Evolutionary conservation across 2,329 filamentous ascomycete genomes (phyloP).

Genomic region (Lasiodiplodia theobromae): DNA sequence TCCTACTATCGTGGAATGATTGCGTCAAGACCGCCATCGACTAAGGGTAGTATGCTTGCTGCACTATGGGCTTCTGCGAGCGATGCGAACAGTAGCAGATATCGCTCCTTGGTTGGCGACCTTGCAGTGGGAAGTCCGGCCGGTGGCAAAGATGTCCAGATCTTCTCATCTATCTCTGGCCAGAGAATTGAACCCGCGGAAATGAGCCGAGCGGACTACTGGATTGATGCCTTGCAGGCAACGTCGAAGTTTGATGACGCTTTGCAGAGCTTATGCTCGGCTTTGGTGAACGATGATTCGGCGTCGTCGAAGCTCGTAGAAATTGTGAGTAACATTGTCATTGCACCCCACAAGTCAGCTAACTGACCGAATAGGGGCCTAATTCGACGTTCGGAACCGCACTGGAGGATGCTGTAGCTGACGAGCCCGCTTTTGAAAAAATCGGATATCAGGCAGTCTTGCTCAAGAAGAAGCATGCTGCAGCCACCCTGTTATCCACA

Average conservation of each 20-base stretch:
- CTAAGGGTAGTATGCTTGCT: constrained; percentile 36
- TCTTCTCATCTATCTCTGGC: constrained; percentile 18
- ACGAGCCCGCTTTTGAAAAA: constrained; percentile 21
- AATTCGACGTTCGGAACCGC: constrained; percentile 36
- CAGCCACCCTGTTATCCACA: constrained; percentile 1
- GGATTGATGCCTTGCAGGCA: constrained; percentile 46
- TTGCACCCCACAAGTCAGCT: neutral
- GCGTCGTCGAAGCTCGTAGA: constrained; percentile 36
- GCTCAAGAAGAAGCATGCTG: neutral
- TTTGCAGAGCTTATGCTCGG: constrained; percentile 32
- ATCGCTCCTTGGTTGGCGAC: constrained; percentile 31
- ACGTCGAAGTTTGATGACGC: constrained; percentile 44
- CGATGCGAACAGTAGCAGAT: constrained; percentile 32
- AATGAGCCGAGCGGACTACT: constrained; percentile 38
- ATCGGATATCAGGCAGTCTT: constrained; percentile 8
- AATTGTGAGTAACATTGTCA: constrained; percentile 28
- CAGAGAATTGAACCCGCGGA: constrained; percentile 2
- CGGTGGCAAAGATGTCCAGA: neutral
- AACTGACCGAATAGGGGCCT: constrained; percentile 33
- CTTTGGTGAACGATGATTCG: constrained; percentile 42
- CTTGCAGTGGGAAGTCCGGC: neutral
- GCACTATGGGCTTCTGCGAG: constrained; percentile 34
- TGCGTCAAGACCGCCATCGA: constrained; percentile 30
- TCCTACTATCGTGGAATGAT: constrained; percentile 32
- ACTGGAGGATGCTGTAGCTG: neutral